Evolutionary conservation across 202 grass and related monocot species (phyloP).

Genomic region (Musa balbisiana): DNA sequence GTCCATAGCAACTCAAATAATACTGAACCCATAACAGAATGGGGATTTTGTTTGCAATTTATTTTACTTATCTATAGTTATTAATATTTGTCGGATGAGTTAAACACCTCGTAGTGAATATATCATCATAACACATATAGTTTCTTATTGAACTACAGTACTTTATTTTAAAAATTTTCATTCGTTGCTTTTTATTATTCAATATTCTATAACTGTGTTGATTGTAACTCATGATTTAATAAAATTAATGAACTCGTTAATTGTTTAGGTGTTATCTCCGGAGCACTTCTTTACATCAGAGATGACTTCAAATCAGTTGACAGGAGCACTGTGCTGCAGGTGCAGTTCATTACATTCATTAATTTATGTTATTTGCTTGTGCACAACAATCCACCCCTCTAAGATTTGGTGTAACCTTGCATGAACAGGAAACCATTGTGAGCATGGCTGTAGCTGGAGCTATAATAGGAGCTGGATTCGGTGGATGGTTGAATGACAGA

Average conservation of each 20-base stretch:
- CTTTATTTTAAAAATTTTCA: background rate
- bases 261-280: constrained; percentile 79
- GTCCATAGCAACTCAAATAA: too few species aligned
- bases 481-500: constrained; percentile 91
- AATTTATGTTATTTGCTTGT: background rate
- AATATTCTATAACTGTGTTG: background rate
- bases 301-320: constrained; percentile 72
- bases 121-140: too few species aligned
- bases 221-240: background rate
- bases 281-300: constrained; percentile 81
- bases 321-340: constrained; percentile 61
- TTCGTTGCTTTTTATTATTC: background rate
- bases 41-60: too few species aligned
- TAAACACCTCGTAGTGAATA: too few species aligned
- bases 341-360: constrained; percentile 5
- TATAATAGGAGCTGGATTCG: constrained; percentile 79
- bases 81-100: too few species aligned
- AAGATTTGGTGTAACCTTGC: constrained; percentile 9
- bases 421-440: constrained; percentile 81
- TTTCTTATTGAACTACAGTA: too few species aligned
- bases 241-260: background rate
- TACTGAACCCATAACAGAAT: too few species aligned
- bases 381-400: background rate
- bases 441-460: constrained; percentile 96
- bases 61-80: too few species aligned